phyloP scores from a whole-genome alignment of 257 asterid genomes.

The Petunia secreta region DNA sequence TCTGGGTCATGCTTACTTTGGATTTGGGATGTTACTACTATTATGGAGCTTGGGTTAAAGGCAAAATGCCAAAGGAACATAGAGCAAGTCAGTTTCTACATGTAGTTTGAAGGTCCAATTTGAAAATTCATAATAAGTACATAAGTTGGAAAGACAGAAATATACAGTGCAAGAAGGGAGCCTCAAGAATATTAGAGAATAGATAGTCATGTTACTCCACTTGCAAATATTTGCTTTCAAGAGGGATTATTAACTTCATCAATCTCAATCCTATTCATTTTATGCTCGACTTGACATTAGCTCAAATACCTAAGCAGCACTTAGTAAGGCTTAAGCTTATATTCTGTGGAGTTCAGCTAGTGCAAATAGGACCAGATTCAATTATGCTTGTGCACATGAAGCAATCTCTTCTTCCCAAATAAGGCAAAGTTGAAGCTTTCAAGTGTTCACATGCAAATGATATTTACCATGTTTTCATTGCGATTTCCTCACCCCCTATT shows the following conservation, averaged over 20 bases:
- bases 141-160: not conserved
- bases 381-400: not conserved
- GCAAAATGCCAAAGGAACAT: not conserved
- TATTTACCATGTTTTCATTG: not conserved
- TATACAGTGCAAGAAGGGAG: not conserved
- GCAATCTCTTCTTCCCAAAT: not conserved
- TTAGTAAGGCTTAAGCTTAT: not conserved
- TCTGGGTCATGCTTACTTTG: not conserved
- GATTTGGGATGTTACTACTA: not conserved
- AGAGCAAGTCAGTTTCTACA: conserved; percentile 10
- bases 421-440: not conserved
- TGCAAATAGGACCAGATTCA: not conserved
- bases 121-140: not conserved
- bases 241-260: not conserved
- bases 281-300: not conserved
- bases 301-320: not conserved
- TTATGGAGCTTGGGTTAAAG: not conserved
- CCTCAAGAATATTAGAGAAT: not conserved
- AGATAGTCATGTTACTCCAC: not conserved
- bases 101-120: not conserved
- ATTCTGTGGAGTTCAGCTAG: not conserved
- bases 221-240: not conserved
- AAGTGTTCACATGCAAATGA: not conserved
- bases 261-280: not conserved
- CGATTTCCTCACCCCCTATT: conserved; percentile 26